A percentile compares a stretch with the other conserved stretches of the same genome.
These are phyloP conservation scores for Setaria italica DNA, from an alignment of 202 grass and related monocot species.

Conservation along the genomic window DNA sequence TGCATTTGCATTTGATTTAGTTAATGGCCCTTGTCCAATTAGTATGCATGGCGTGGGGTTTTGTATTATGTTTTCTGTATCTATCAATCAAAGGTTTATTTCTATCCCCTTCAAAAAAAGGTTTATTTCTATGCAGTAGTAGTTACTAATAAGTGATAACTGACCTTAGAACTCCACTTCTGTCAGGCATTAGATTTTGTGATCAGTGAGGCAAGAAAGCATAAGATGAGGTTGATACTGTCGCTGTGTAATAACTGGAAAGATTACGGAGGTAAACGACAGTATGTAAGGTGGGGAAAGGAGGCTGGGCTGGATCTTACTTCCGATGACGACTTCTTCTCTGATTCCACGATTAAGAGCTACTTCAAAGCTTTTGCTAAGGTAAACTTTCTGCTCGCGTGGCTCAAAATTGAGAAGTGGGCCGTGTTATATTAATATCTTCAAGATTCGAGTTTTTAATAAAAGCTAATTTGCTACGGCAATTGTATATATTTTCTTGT, in stretches of 20 bases:
- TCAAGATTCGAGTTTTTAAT: conserved; percentile 16
- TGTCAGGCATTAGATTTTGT: conserved; percentile 85
- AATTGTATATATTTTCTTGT: neutral
- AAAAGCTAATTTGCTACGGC: neutral
- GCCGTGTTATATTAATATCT: neutral
- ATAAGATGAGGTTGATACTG: conserved; percentile 65
- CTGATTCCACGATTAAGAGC: conserved; percentile 66
- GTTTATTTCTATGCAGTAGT: neutral
- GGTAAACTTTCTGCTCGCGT: conserved; percentile 39
- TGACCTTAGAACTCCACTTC: neutral
- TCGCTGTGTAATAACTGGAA: conserved; percentile 81
- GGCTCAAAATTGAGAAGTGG: neutral
- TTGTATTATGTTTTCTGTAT: neutral
- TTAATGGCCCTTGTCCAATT: no score
- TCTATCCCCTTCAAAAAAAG: no score
- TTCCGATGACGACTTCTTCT: conserved; percentile 76
- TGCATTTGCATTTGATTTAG: no score
- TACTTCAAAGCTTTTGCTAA: conserved; percentile 85
- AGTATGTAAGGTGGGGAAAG: conserved; percentile 76
- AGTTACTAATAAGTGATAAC: conserved; percentile 19
- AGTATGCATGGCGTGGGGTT: no score
- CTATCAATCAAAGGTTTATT: neutral
- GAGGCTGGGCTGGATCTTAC: conserved; percentile 59
- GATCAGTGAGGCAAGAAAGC: conserved; percentile 73
- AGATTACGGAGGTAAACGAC: conserved; percentile 81